phyloP scores from a whole-genome alignment of 139 green algal genomes.

The Pseudopediastrum boryanum region DNA sequence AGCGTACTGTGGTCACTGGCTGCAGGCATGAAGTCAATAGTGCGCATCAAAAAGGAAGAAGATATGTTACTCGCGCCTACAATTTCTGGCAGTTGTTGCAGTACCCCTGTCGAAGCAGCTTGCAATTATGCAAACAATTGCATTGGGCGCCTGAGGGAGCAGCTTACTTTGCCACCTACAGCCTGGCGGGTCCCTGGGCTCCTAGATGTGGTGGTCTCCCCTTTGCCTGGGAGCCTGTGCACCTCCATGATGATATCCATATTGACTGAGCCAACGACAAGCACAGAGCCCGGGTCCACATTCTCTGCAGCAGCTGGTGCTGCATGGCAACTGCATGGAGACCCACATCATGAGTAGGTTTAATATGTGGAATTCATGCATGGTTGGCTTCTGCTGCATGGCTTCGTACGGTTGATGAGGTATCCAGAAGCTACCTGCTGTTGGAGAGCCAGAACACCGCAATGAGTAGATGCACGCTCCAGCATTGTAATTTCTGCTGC shows the following conservation, averaged over 20 bases:
- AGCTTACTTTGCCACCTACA: constrained; percentile 49
- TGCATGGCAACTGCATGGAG: not conserved
- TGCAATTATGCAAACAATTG: too few species aligned
- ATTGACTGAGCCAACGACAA: constrained; percentile 51
- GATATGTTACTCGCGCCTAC: not conserved
- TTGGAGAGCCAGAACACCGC: too few species aligned
- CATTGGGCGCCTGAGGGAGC: too few species aligned
- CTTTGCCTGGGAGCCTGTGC: constrained; percentile 37
- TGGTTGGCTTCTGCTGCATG: too few species aligned
- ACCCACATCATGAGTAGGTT: too few species aligned
- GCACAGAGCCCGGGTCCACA: not conserved
- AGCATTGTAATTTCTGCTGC: too few species aligned
- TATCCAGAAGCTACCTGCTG: too few species aligned
- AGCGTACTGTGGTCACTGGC: too few species aligned
- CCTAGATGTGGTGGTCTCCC: constrained; percentile 47
- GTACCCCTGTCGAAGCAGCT: not conserved
- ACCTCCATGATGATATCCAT: constrained; percentile 52
- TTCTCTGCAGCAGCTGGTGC: constrained; percentile 2
- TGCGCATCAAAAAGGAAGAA: not conserved
- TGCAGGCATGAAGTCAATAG: not conserved
- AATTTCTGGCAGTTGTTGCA: not conserved
- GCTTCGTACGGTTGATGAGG: too few species aligned
- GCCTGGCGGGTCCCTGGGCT: constrained; percentile 19
- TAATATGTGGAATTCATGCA: too few species aligned
- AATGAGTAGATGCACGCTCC: too few species aligned